phyloP scores from a whole-genome alignment of 2,329 filamentous ascomycete genomes.

The Penicillium sp. region DNA sequence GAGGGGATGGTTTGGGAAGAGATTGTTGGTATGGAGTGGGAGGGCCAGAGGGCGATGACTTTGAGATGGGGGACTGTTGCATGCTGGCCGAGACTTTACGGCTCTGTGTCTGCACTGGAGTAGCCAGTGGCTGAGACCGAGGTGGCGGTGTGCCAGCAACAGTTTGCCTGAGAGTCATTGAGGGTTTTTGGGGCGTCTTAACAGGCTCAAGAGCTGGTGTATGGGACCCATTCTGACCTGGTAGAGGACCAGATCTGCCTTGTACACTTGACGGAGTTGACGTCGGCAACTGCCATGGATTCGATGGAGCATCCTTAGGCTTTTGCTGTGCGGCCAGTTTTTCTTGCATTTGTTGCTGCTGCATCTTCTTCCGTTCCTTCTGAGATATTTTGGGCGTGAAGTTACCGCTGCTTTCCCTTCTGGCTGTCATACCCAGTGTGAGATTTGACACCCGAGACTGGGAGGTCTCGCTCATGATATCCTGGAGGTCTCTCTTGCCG shows the following conservation, averaged over 20 bases:
- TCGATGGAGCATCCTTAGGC: slow-evolving; percentile 36
- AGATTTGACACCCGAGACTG: slow-evolving; percentile 52
- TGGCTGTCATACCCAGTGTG: slow-evolving; percentile 51
- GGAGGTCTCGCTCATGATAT: slow-evolving; percentile 69
- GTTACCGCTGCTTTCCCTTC: slow-evolving; percentile 42
- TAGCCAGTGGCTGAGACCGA: slow-evolving; percentile 26
- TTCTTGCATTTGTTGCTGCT: slow-evolving; percentile 62
- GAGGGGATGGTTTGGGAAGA: slow-evolving; percentile 25
- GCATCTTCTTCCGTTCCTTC: slow-evolving; percentile 83
- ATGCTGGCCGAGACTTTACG: slow-evolving; percentile 27
- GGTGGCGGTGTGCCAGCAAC: slow-evolving; percentile 48
- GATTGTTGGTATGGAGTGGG: slow-evolving; percentile 32
- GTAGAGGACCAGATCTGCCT: slow-evolving; percentile 32
- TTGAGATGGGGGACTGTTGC: slow-evolving; percentile 13
- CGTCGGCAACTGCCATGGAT: slow-evolving; percentile 64
- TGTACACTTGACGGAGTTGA: slow-evolving; percentile 15
- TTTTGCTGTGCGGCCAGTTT: slow-evolving; percentile 34
- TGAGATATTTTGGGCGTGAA: slow-evolving; percentile 71
- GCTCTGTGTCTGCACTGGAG: slow-evolving; percentile 51
- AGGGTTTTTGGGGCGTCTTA: slow-evolving; percentile 40
- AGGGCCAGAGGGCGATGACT: slow-evolving; percentile 20
- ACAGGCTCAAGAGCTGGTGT: slow-evolving; percentile 12
- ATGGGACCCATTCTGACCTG: slow-evolving; percentile 32
- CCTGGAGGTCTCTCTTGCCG: slow-evolving; percentile 69
- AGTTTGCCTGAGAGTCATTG: slow-evolving; percentile 63